Conservation (phyloP, 805 yeast genomes). For the Yamadazyma philogaea region DNA sequence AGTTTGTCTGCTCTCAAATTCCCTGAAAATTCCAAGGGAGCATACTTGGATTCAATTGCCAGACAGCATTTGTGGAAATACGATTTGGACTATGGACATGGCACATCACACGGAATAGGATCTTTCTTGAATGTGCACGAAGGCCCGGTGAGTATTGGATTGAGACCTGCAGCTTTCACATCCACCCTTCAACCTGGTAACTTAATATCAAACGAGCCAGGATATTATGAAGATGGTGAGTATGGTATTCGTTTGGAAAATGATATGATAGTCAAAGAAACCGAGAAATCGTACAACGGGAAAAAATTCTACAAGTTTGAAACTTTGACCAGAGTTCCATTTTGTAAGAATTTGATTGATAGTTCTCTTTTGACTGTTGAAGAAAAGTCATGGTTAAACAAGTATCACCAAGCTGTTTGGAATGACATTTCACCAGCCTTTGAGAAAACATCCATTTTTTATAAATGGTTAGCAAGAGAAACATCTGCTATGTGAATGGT, state of each 20-base stretch:
- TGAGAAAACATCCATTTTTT: constrained; percentile 35
- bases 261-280: constrained; percentile 46
- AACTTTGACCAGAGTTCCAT: constrained; percentile 82
- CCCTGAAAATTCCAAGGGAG: constrained; percentile 56
- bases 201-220: constrained; percentile 60
- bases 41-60: constrained; percentile 53
- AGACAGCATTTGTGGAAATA: constrained; percentile 55
- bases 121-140: constrained; percentile 60
- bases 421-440: constrained; percentile 42
- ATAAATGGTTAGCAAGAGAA: constrained; percentile 51
- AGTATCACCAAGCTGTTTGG: constrained; percentile 60
- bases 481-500: constrained; percentile 5
- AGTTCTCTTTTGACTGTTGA: constrained; percentile 48
- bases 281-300: constrained; percentile 48
- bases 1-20: constrained; percentile 48
- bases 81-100: constrained; percentile 60
- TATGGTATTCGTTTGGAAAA: constrained; percentile 58
- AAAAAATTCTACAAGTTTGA: constrained; percentile 66
- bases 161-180: constrained; percentile 47
- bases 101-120: constrained; percentile 68
- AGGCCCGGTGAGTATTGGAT: constrained; percentile 62
- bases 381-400: constrained; percentile 68
- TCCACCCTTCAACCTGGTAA: constrained; percentile 50
- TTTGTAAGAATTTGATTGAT: constrained; percentile 71
- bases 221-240: constrained; percentile 56